Base-by-base conservation (phyloP, 306 rosid species). In the Prunus padus region DNA sequence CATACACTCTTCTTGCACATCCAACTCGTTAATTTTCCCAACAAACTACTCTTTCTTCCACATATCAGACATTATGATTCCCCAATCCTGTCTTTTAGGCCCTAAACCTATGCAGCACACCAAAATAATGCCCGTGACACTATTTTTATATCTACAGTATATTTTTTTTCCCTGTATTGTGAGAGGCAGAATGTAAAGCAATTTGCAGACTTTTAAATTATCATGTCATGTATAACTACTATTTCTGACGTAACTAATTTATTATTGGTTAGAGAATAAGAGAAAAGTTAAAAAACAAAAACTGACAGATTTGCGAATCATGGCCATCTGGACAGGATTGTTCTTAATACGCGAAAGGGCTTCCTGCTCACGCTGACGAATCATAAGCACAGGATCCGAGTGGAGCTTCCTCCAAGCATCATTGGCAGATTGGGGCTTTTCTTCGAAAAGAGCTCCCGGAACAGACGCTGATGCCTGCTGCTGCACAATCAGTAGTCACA, bases 391-490 rank as follows among this genome's bases (percentile, higher is more conserved):
- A 19, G 98, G 98, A 63, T 94, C 98, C 6, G 98, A 85, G 78
- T 95, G 98, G 15, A 95, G 96, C 78, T 92, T 95, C 82, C 98
- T 92, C 98, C 98, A 95, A 45, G 91, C 69, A 80, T 95, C 98
- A 81, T 92, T 95, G 4, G 98, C 92, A 52, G 97, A 95, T 0
- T 92, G 98, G 73, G 97, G 93, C 84, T 92, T 92, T 5, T 95
- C 97, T 71, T 87, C 98, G 50, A 95, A 95, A 56, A 95, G 72
- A 42, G 98, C 97, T 67, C 98, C 97, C 11, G 89, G 98, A 31
- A 49, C 89, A 55, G 85, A 31, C 4, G 88, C 19, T 0, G 78
- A 59, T 0, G 74, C 82, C 63, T 82, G 83, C 90, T 86, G 78
- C 82, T 69, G 30, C 83, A 57, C 40, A 57, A 23, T 23, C 20